A percentile compares a stretch with the other conserved stretches of the same genome.
Conservation (phyloP, 139 green algal genomes). For the Ostreobium quekettii region DNA sequence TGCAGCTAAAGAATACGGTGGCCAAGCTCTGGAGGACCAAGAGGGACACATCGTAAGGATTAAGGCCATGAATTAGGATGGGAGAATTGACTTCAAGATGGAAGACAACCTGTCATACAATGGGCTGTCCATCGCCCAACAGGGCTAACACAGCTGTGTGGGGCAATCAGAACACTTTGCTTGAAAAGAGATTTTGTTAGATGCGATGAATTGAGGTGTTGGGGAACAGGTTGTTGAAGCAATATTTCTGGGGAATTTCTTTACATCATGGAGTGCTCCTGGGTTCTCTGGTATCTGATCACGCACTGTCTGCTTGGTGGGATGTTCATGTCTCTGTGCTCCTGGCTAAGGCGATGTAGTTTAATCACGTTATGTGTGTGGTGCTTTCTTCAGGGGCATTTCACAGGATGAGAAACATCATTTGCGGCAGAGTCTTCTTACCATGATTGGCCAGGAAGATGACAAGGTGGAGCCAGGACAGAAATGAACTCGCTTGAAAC, state of each 20-base stretch:
- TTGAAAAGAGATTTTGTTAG: not conserved
- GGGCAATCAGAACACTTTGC: not conserved
- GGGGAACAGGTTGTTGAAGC: not conserved
- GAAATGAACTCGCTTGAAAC: not conserved
- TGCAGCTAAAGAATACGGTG: slow-evolving; percentile 90
- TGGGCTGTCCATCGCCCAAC: no score
- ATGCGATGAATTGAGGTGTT: not conserved
- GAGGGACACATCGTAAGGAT: not conserved
- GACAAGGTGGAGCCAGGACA: slow-evolving; percentile 47
- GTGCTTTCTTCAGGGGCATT: slow-evolving; percentile 54
- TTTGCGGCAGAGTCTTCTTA: slow-evolving; percentile 54
- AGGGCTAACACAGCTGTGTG: not conserved
- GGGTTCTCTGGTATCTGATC: no score
- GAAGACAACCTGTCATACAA: no score
- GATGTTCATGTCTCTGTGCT: no score
- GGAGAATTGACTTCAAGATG: no score
- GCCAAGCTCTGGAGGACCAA: slow-evolving; percentile 53
- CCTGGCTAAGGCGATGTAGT: no score
- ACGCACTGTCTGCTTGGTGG: no score
- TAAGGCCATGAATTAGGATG: not conserved
- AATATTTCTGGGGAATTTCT: no score
- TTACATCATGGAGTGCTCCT: no score
- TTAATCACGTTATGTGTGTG: no score
- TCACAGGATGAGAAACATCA: slow-evolving; percentile 69
- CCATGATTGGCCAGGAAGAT: slow-evolving; percentile 67